Base-by-base conservation (phyloP, 2,329 filamentous ascomycete species). In the Aspergillus piperis region DNA sequence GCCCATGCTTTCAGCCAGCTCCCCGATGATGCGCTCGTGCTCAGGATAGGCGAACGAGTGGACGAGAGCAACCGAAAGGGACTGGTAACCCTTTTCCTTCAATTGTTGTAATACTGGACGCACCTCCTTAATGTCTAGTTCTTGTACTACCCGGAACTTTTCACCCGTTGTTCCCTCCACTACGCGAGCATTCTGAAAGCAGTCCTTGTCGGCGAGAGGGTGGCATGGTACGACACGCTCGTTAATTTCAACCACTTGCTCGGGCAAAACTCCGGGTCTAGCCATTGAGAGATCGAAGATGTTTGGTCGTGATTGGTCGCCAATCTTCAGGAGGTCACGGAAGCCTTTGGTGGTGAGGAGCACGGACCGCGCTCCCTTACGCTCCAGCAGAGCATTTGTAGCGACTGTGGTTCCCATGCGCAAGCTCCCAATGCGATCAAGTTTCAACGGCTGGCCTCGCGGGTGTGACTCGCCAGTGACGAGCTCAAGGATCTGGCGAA, bases 381-480 rank as follows among this genome's bases (percentile, higher is more conserved):
- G 83, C 77, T 97, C 93, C 2, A 97, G 82, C 61, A 96, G 77
- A 0, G 93, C 92, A 75, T 96, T 96, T 0, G 92, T 96, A 5
- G 92, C 92, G 11, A 96, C 92, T 0, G 92, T 96, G 3, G 93
- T 96, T 54, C 93, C 92, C 93, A 96, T 96, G 55, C 92, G 88
- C 70, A 96, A 94, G 36, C 70, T 73, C 21, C 73, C 72, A 53
- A 76, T 75, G 13, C 67, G 70, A 41, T 71, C 70, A n/a, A 76
- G 68, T 61, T 74, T 71, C 54, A 77, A 54, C 17, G 71, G 74
- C 42, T 70, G 57, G 11, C 74, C 74, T 17, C 76, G 69, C 0
- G 75, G 76, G 58, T 74, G 68, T 27, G 72, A 42, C 49, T 74
- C 63, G 13, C 74, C 74, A 0, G 75, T 76, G 3, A 72, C 74